A percentile compares a stretch with the other conserved stretches of the same genome.
phyloP scores from a whole-genome alignment of 1,284 basidiomycete species.

The Golubevia pallescens region DNA sequence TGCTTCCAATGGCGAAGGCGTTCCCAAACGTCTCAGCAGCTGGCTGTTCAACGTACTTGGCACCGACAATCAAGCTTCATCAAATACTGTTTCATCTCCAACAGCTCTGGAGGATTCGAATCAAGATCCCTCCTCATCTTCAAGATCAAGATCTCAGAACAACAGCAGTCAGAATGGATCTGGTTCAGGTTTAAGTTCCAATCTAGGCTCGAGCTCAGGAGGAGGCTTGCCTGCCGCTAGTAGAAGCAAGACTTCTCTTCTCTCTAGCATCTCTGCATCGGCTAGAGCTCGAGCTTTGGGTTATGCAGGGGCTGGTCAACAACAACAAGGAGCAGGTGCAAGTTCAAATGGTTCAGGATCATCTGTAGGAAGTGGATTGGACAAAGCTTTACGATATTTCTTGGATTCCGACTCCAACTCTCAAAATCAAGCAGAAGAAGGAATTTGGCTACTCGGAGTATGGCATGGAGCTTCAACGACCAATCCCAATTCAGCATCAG shows the following conservation, averaged over 20 bases:
- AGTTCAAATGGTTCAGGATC: neutral
- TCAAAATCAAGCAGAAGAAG: slow-evolving; percentile 21
- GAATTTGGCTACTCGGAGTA: slow-evolving; percentile 51
- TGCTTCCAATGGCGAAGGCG: slow-evolving; percentile 1
- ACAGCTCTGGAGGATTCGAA: slow-evolving; percentile 2
- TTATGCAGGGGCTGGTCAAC: neutral
- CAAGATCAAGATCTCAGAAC: neutral
- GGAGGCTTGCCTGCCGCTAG: neutral
- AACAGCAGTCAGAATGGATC: neutral
- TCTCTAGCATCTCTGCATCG: neutral
- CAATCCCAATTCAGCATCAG: neutral
- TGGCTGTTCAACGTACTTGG: slow-evolving; percentile 45
- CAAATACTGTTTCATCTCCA: neutral
- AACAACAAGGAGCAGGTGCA: neutral
- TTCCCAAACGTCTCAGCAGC: slow-evolving; percentile 40
- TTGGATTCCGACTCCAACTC: slow-evolving; percentile 24
- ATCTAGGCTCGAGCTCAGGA: neutral
- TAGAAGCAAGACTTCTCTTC: neutral
- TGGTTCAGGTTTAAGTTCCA: no score
- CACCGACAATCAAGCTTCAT: slow-evolving; percentile 21
- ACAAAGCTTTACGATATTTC: slow-evolving; percentile 50
- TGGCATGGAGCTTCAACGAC: slow-evolving; percentile 21
- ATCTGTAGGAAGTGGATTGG: slow-evolving; percentile 23
- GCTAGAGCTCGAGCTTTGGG: neutral
- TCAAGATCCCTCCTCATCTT: neutral